A percentile compares a stretch with the other conserved stretches of the same genome.
Evolutionary conservation across 2,329 filamentous ascomycete genomes (phyloP).

Genomic region (Aspergillus felis): DNA sequence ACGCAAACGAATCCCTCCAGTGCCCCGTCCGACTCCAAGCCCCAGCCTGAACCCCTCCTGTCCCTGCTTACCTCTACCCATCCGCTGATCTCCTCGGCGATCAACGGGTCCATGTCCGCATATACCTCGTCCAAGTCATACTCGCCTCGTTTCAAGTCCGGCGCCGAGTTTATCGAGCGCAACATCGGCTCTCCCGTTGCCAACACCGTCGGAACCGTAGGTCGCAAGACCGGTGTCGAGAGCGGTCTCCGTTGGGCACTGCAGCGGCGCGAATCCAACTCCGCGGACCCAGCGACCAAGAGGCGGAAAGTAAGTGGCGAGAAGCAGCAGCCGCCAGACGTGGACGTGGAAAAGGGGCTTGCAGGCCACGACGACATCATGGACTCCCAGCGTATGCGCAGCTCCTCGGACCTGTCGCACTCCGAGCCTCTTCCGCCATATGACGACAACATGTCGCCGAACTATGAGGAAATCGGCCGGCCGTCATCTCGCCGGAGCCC

Average conservation of each 20-base stretch:
- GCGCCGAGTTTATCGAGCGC: conserved; percentile 85
- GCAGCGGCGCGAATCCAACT: conserved; percentile 36
- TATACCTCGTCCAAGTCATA: conserved; percentile 88
- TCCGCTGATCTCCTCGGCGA: conserved; percentile 78
- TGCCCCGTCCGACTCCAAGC: conserved; percentile 33
- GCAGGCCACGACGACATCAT: conserved; percentile 14
- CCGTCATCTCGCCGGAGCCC: conserved; percentile 28
- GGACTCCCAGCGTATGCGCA: conserved; percentile 37
- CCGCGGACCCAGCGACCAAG: conserved; percentile 35
- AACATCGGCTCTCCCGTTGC: conserved; percentile 78
- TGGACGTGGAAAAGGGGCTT: conserved; percentile 48
- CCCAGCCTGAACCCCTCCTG: conserved; percentile 72
- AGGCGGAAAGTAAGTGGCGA: conserved; percentile 43
- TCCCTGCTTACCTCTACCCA: conserved; percentile 85
- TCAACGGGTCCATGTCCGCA: conserved; percentile 77
- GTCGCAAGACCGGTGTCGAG: conserved; percentile 82
- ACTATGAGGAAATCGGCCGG: conserved; percentile 60
- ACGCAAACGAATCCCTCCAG: conserved; percentile 27
- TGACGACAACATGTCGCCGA: conserved; percentile 71
- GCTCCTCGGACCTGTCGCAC: conserved; percentile 62
- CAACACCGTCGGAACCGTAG: conserved; percentile 79
- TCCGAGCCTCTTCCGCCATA: conserved; percentile 79
- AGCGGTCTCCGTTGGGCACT: conserved; percentile 82
- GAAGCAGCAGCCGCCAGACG: conserved; percentile 28
- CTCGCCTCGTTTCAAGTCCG: conserved; percentile 81